Percentiles rank a stretch among this genome's conserved stretches.
phyloP scores from a whole-genome alignment of 148 eudicot species.

The Silene uniflora region DNA sequence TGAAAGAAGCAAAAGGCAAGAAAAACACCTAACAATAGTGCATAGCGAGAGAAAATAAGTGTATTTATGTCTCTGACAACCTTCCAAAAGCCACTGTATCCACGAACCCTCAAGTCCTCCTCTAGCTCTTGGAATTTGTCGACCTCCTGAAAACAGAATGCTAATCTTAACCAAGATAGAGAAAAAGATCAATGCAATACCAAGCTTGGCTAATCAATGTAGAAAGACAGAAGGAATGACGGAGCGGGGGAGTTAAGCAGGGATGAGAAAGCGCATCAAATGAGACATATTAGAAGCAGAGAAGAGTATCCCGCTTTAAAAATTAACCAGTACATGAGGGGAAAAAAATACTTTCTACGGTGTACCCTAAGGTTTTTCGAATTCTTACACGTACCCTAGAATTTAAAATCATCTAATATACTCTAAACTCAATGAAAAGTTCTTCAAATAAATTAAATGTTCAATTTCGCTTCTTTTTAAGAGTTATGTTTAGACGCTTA shows the following conservation, averaged over 20 bases:
- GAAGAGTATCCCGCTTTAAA: not conserved
- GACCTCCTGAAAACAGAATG: slow-evolving; percentile 60
- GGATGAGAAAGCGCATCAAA: not conserved
- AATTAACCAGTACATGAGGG: slow-evolving; percentile 2
- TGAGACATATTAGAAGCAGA: slow-evolving; percentile 1
- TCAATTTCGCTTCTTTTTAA: not conserved
- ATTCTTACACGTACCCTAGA: not conserved
- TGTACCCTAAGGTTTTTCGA: not conserved
- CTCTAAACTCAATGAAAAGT: not conserved
- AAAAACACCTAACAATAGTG: slow-evolving; percentile 16
- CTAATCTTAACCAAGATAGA: slow-evolving; percentile 3
- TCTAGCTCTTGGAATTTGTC: slow-evolving; percentile 80
- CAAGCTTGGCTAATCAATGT: not conserved
- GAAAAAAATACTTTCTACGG: not conserved
- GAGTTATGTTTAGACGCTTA: not conserved
- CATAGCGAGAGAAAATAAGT: not conserved
- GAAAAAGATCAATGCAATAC: not conserved
- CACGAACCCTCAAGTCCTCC: slow-evolving; percentile 61
- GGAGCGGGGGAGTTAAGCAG: not conserved
- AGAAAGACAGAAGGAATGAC: not conserved
- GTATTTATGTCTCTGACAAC: slow-evolving; percentile 33
- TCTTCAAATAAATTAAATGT: not conserved
- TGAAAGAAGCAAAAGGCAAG: not conserved
- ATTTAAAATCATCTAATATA: not conserved
- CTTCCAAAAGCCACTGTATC: slow-evolving; percentile 94